Percentiles rank a stretch among this genome's conserved stretches.
Conservation (phyloP, 1,139 yeast genomes). For the Suhomyces taliae region DNA sequence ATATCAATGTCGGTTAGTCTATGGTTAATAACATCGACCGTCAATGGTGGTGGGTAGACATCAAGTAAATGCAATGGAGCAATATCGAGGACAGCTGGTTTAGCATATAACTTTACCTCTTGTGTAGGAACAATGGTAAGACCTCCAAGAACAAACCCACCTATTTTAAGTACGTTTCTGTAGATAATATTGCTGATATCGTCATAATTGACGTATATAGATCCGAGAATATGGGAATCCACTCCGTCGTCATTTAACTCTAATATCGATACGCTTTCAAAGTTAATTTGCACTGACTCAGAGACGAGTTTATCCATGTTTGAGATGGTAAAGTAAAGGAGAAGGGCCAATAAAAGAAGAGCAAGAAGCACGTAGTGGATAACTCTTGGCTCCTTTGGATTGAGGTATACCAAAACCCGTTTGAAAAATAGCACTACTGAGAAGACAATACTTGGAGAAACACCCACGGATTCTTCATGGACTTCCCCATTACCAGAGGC, state of each 20-base stretch:
- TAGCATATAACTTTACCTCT: constrained; percentile 23
- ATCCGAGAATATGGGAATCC: constrained; percentile 25
- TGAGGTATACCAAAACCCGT: constrained; percentile 1
- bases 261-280: constrained; percentile 20
- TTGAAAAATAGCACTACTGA: not conserved
- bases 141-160: constrained; percentile 24
- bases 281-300: constrained; percentile 21
- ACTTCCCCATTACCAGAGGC: not conserved
- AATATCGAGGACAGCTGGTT: constrained; percentile 18
- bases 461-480: not conserved
- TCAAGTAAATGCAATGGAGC: constrained; percentile 26
- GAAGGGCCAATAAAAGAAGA: constrained; percentile 15
- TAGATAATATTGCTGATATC: constrained; percentile 21
- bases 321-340: constrained; percentile 19
- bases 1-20: constrained; percentile 28
- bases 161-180: constrained; percentile 20
- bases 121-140: constrained; percentile 24
- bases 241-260: constrained; percentile 26
- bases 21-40: constrained; percentile 22
- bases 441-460: not conserved
- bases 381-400: constrained; percentile 18
- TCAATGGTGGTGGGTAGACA: constrained; percentile 26
- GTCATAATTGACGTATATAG: constrained; percentile 27
- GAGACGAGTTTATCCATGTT: constrained; percentile 17
- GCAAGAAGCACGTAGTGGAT: constrained; percentile 16